Percentiles rank a stretch among this genome's conserved stretches.
Evolutionary conservation across 371 early-diverging fungal species (phyloP).

Genomic region (Lichtheimia ornata): DNA sequence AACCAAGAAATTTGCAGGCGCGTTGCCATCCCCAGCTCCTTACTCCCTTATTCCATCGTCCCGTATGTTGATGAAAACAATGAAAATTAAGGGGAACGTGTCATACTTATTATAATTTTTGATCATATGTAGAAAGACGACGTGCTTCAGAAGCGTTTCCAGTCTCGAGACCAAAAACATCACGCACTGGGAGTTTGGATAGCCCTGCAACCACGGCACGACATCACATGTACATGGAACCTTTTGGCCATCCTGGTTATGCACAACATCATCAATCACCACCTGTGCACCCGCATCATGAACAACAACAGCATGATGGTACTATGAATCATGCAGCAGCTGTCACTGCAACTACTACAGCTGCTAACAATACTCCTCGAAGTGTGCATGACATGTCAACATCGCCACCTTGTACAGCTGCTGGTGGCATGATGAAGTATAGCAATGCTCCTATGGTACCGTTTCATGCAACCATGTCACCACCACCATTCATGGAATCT

Average conservation of each 20-base stretch:
- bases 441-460: background rate
- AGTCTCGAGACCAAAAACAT: background rate
- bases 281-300: background rate
- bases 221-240: constrained; percentile 2
- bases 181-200: background rate
- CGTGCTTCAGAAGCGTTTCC: constrained; percentile 2
- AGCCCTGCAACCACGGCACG: background rate
- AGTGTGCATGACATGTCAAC: background rate
- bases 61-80: background rate
- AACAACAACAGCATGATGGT: background rate
- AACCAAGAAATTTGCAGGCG: background rate
- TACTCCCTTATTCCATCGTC: background rate
- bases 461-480: background rate
- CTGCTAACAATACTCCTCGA: background rate
- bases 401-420: background rate
- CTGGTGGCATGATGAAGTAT: background rate
- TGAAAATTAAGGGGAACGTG: no score
- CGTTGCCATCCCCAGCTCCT: background rate
- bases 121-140: background rate
- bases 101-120: no score
- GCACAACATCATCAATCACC: background rate
- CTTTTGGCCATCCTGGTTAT: background rate
- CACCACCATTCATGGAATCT: background rate
- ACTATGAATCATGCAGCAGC: no score
- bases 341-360: no score